These are phyloP conservation scores for Cladosporium sp. DNA, from an alignment of 2,329 filamentous ascomycete species.

Conservation along the genomic window DNA sequence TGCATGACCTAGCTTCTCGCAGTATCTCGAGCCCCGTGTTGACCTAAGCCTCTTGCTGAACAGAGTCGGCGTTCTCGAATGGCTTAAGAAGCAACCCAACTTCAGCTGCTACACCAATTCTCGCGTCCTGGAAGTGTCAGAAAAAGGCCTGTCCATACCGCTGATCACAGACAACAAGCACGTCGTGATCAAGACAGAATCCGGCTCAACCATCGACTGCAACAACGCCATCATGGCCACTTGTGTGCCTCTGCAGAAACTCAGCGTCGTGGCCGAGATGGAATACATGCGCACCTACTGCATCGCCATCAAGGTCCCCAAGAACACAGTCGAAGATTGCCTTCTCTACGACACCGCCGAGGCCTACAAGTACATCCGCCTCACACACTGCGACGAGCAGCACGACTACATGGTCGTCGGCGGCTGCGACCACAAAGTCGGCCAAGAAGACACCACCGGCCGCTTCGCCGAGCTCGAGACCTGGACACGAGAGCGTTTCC, in stretches of 20 bases:
- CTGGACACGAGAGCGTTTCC: constrained; percentile 57
- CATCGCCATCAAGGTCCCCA: constrained; percentile 57
- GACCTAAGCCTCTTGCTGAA: background rate
- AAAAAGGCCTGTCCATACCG: constrained; percentile 50
- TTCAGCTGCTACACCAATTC: constrained; percentile 57
- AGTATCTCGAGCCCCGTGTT: background rate
- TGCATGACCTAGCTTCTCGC: background rate
- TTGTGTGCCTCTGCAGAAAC: constrained; percentile 57
- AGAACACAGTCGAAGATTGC: constrained; percentile 54
- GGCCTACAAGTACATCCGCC: constrained; percentile 56
- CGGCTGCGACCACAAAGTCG: constrained; percentile 61
- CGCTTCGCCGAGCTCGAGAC: constrained; percentile 54
- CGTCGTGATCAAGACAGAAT: constrained; percentile 49
- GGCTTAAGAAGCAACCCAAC: constrained; percentile 53
- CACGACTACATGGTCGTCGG: constrained; percentile 59
- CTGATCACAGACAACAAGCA: constrained; percentile 47
- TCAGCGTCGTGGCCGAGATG: constrained; percentile 55
- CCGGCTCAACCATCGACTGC: constrained; percentile 50
- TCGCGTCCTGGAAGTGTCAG: constrained; percentile 49
- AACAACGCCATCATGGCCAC: constrained; percentile 56
- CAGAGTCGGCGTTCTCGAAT: constrained; percentile 50
- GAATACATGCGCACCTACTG: constrained; percentile 58
- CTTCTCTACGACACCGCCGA: constrained; percentile 58
- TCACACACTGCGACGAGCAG: constrained; percentile 55
- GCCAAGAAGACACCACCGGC: constrained; percentile 44